These are phyloP conservation scores for Candida argentea DNA, from an alignment of 805 yeast genomes.

Conservation along the genomic window DNA sequence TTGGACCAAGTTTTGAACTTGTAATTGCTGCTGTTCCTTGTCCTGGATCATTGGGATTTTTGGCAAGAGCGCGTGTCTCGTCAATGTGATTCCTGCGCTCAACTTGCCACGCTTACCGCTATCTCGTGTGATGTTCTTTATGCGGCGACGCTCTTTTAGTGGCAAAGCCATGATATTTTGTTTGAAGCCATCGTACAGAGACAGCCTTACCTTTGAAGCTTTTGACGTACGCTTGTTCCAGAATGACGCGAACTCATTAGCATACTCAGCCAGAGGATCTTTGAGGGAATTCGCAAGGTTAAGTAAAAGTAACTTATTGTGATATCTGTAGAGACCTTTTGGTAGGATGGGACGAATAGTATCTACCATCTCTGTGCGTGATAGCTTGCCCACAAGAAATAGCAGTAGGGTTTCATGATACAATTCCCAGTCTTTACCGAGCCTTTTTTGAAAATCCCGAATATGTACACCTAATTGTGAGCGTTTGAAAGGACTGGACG, in stretches of 20 bases:
- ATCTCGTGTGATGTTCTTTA: constrained; percentile 75
- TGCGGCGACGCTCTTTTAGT: constrained; percentile 71
- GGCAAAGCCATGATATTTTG: constrained; percentile 82
- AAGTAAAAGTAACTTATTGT: constrained; percentile 73
- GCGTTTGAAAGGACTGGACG: constrained; percentile 11
- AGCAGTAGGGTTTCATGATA: constrained; percentile 72
- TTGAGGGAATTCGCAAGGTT: constrained; percentile 77
- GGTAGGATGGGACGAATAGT: constrained; percentile 48
- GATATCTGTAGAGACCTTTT: constrained; percentile 47
- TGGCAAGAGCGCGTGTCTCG: constrained; percentile 68
- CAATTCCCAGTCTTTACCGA: constrained; percentile 79
- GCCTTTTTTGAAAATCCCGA: constrained; percentile 55
- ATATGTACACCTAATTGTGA: constrained; percentile 40
- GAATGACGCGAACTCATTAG: constrained; percentile 31
- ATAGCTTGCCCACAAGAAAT: constrained; percentile 70
- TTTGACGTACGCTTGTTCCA: constrained; percentile 43
- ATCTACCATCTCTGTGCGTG: constrained; percentile 61
- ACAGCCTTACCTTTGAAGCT: constrained; percentile 40
- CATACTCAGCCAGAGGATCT: constrained; percentile 56
- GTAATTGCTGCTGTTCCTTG: constrained; percentile 33
- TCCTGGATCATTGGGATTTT: constrained; percentile 69
- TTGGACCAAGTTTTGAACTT: constrained; percentile 47
- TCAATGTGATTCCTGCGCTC: constrained; percentile 57
- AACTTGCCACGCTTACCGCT: constrained; percentile 70
- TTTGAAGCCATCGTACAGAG: constrained; percentile 75